Conservation (phyloP, 805 yeast genomes). For the Huiozyma naganishii region DNA sequence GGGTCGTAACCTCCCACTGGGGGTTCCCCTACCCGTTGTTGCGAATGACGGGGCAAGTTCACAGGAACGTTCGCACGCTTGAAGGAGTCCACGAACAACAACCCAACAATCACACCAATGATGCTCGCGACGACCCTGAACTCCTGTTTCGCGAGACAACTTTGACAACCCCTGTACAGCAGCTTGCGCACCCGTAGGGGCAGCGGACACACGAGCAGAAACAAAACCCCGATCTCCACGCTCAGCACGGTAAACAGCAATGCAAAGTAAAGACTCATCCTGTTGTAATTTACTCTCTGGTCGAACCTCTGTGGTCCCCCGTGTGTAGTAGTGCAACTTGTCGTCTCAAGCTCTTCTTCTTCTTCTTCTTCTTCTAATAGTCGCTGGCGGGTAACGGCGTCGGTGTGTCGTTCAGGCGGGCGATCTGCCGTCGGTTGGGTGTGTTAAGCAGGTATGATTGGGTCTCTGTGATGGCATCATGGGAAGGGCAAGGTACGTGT, state of each 20-base stretch:
- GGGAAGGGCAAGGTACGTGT: no score
- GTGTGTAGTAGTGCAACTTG: no score
- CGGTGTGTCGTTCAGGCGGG: neutral
- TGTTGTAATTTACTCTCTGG: neutral
- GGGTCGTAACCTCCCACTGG: slow-evolving; percentile 5
- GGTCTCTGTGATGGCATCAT: no score
- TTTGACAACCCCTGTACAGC: slow-evolving; percentile 31
- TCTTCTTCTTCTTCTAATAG: no score
- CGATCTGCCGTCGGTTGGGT: no score
- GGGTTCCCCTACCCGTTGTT: slow-evolving; percentile 12
- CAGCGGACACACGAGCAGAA: slow-evolving; percentile 43
- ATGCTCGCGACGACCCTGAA: slow-evolving; percentile 37
- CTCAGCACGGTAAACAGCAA: slow-evolving; percentile 37
- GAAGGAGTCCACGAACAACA: slow-evolving; percentile 47
- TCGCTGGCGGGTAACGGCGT: no score
- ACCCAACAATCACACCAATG: slow-evolving; percentile 31
- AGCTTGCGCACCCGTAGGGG: slow-evolving; percentile 38
- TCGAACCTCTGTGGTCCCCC: no score
- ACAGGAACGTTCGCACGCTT: slow-evolving; percentile 32
- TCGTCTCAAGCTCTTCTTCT: no score
- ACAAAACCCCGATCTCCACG: slow-evolving; percentile 41
- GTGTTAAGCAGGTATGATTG: no score
- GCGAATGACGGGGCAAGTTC: slow-evolving; percentile 11
- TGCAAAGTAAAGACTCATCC: slow-evolving; percentile 27
- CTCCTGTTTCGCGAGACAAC: slow-evolving; percentile 30